These are phyloP conservation scores for Fraxinus velutina DNA, from an alignment of 305 asterid species.

Conservation along the genomic window DNA sequence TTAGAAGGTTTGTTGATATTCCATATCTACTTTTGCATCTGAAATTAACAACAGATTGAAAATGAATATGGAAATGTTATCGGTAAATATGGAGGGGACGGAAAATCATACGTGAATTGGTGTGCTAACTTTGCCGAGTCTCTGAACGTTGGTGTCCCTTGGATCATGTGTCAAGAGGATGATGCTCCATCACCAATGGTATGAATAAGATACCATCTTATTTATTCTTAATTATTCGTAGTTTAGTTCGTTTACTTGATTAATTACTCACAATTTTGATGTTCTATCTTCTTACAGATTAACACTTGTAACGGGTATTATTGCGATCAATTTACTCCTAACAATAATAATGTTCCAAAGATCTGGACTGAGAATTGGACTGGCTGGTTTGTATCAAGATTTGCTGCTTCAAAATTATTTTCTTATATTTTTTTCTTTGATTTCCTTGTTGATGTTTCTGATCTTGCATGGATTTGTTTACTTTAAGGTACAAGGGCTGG, in stretches of 20 bases:
- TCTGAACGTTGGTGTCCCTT: constrained; percentile 39
- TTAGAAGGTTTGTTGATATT: neutral
- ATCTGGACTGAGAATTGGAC: constrained; percentile 41
- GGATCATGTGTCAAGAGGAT: constrained; percentile 47
- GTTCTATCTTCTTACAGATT: constrained; percentile 20
- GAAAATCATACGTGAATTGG: constrained; percentile 24
- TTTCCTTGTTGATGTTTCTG: neutral
- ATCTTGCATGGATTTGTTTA: neutral
- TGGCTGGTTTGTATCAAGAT: constrained; percentile 30
- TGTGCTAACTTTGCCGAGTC: constrained; percentile 35
- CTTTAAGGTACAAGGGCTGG: constrained; percentile 42
- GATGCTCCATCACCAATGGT: constrained; percentile 41
- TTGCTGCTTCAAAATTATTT: neutral
- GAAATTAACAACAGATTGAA: constrained; percentile 32
- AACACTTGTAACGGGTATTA: constrained; percentile 37
- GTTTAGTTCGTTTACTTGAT: neutral
- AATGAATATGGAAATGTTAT: constrained; percentile 44
- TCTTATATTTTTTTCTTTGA: neutral
- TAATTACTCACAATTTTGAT: neutral
- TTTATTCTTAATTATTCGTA: neutral
- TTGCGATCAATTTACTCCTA: constrained; percentile 29
- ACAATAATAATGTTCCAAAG: constrained; percentile 25
- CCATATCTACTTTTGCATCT: neutral
- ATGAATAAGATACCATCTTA: neutral
- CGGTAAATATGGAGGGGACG: constrained; percentile 18